Base-by-base conservation (phyloP, 1,284 basidiomycete genomes). In the Ceratobasidium sp. region DNA sequence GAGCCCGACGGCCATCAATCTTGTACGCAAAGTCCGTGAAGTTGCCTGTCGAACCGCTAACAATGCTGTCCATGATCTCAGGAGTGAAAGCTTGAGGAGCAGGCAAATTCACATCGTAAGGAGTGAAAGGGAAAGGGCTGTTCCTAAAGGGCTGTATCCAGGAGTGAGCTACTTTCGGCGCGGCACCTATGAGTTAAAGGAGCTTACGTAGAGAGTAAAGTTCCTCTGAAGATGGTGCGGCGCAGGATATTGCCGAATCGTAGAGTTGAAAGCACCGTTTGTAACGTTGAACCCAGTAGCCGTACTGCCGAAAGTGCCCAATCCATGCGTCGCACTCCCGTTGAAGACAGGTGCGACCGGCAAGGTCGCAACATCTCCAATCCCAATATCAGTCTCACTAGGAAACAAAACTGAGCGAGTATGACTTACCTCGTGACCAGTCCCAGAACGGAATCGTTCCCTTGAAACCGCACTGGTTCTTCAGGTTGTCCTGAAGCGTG, bases 1-100 rank as follows among this genome's bases (percentile, higher is more conserved):
- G 71, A 18, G 70, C 69, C 14, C 71, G 57, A 2, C 57, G 43
- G 14, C 73, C 73, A 43, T 74, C 73, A 18, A 74, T 67, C 32
- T 64, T 62, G 30, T 63, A 61, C 50, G 49, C 47, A 54, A 74
- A 74, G 38, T 57, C 71, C 18, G 69, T 73, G 44, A 38, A 74
- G 44, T 74, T 73, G n/a, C 73, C 73, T 1, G 18, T 38, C 2
- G 55, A 66, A 9, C 71, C 62, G 13, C 9, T 41, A 18, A 74
- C 57, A 28, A 74, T 44, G 4, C 44, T 35, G 13, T 57, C 52
- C 21, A 63, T 43, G n/a, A 21, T 49, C 50, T 23, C 7, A 2
- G 70, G 61, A 9, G 73, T 66, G 21, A 63, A 63, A 1, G 70
- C 28, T 21, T 41, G 35, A 13, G 59, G 41, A 6, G 73, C 73